Conservation (phyloP, 2,329 filamentous ascomycete genomes). For the Aspergillus sp. region DNA sequence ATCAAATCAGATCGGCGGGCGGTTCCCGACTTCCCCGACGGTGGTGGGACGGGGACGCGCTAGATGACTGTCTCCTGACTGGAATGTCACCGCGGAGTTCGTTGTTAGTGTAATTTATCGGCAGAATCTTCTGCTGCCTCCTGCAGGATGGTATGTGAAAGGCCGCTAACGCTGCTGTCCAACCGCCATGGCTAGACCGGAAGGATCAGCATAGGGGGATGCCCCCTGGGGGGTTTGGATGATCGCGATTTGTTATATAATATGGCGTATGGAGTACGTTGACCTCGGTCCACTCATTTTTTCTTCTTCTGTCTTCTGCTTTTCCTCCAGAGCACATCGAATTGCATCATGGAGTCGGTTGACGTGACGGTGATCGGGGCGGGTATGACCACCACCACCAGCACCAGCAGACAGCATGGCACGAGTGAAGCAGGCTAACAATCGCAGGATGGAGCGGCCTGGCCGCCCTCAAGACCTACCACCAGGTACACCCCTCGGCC, state of each 20-base stretch:
- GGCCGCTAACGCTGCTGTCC: no score
- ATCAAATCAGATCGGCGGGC: neutral
- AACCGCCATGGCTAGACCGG: no score
- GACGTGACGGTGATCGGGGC: slow-evolving; percentile 32
- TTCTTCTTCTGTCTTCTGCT: neutral
- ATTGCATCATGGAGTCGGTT: slow-evolving; percentile 22
- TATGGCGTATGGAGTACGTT: no score
- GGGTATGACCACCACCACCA: slow-evolving; percentile 5
- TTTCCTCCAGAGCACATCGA: neutral
- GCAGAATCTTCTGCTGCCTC: no score
- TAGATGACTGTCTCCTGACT: neutral
- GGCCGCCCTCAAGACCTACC: slow-evolving; percentile 61
- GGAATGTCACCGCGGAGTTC: neutral
- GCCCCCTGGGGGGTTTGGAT: no score
- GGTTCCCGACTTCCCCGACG: neutral
- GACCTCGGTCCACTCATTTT: neutral
- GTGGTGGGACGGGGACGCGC: neutral
- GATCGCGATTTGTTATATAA: no score
- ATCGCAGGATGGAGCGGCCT: slow-evolving; percentile 55
- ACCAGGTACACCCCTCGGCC: slow-evolving; percentile 57
- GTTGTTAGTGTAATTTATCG: neutral
- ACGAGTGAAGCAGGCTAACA: no score
- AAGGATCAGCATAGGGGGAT: no score
- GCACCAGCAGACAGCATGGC: neutral
- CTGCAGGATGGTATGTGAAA: no score